Evolutionary conservation across 2,329 filamentous ascomycete species (phyloP).

Genomic region (Rhinocladiella similis): DNA sequence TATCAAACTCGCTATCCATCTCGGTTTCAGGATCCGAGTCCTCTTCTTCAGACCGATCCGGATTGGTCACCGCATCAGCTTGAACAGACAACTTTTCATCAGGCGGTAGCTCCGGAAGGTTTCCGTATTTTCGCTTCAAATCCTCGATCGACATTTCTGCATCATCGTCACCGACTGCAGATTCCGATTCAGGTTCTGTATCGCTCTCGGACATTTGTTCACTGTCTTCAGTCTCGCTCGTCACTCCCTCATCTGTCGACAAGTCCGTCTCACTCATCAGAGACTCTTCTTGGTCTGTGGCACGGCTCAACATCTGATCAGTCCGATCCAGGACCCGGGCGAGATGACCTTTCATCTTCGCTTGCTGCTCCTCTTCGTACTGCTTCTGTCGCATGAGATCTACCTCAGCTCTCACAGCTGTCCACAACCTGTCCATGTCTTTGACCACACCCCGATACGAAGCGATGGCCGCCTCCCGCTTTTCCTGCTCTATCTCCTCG

Average conservation of each 20-base stretch:
- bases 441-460: conserved; percentile 72
- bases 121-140: conserved; percentile 49
- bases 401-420: conserved; percentile 58
- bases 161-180: conserved; percentile 45
- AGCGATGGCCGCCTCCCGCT: conserved; percentile 63
- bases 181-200: conserved; percentile 45
- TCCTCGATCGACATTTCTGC: conserved; percentile 48
- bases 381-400: conserved; percentile 56
- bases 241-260: conserved; percentile 36
- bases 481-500: conserved; percentile 81
- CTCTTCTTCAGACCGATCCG: conserved; percentile 33
- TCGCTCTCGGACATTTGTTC: conserved; percentile 48
- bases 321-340: conserved; percentile 55
- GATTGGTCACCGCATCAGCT: conserved; percentile 4
- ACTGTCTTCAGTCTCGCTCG: conserved; percentile 35
- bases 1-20: conserved; percentile 51
- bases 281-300: conserved; percentile 21
- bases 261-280: conserved; percentile 29
- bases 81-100: neutral
- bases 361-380: conserved; percentile 63
- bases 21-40: conserved; percentile 38
- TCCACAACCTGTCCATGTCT: conserved; percentile 63
- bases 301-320: conserved; percentile 56
- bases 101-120: conserved; percentile 33
- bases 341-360: conserved; percentile 49